Base-by-base conservation (phyloP, 371 early-diverging fungal genomes). In the Lichtheimia ramosa region DNA sequence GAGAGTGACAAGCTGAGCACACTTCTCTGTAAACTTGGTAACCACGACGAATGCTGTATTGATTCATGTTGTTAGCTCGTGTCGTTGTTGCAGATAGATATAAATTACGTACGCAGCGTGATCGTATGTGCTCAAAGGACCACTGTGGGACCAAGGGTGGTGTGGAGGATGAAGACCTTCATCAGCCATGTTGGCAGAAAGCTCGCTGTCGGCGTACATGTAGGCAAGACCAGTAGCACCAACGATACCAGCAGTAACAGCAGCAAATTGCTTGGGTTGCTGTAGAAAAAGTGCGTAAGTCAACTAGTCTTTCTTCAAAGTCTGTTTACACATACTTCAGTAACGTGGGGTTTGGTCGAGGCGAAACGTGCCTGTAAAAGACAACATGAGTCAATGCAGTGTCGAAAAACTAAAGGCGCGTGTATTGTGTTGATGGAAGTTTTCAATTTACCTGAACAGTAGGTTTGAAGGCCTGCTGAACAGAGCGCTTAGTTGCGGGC, bases 1-100 rank as follows among this genome's bases (percentile, higher is more conserved):
- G 85, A 28, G 96, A 96, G 82, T 98, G 98, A 83, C 98, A 98
- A 48, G 95, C 92, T 53, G 98, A 84, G 79, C 98, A 98, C 56
- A 98, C 93, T 73, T 97, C 98, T 82, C 92, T 92, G 86, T 96
- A 98, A 27, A 98, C 98, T 74, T 96, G 98, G 83, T 93, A 98
- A 63, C 98, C 98, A 81, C 97, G 96, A 69, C 97, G 95, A 54
- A 97, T 89, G 70, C 94, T 93, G 58, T 34, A 7, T 18, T 10
- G n/a, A 6, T 4, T 3, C 5, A 24, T 48, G 13, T 16, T 16
- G 16, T 7, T 15, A 16, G 5, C 54, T 46, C 3, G 3, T 1
- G n/a, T n/a, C 5, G 2, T 43, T 6, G 15, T 13, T n/a, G 43
- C n/a, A n/a, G n/a, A n/a, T n/a, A 10, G 4, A 43, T 51, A 0